Evolutionary conservation across 176 grass and related monocot genomes (phyloP).

Genomic region (Secale cereale): DNA sequence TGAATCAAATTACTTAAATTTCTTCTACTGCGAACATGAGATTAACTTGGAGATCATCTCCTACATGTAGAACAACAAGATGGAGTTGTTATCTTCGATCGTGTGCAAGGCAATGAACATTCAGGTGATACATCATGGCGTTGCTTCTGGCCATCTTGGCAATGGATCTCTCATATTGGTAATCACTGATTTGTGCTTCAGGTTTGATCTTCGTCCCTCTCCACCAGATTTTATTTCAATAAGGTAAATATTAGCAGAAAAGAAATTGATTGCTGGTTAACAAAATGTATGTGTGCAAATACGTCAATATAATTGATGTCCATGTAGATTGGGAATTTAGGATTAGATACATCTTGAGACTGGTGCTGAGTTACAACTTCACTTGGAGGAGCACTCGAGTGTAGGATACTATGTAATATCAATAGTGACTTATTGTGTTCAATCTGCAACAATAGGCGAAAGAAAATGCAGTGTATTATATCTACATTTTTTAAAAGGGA

Average conservation of each 20-base stretch:
- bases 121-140: constrained; percentile 65
- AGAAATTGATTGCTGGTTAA: too few relatives aligned
- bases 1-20: neutral
- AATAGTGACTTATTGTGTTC: neutral
- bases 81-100: constrained; percentile 85
- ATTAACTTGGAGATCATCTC: neutral
- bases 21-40: neutral
- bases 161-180: constrained; percentile 79
- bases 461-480: neutral
- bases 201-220: too few relatives aligned
- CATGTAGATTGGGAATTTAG: too few relatives aligned
- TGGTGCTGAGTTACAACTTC: too few relatives aligned
- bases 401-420: neutral
- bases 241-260: too few relatives aligned
- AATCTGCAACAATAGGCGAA: neutral
- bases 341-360: too few relatives aligned
- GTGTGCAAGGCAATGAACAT: constrained; percentile 70
- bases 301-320: too few relatives aligned
- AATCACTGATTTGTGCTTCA: neutral
- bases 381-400: neutral
- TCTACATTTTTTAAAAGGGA: neutral
- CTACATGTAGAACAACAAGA: constrained; percentile 72
- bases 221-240: too few relatives aligned
- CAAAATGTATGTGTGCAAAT: too few relatives aligned
- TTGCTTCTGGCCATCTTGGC: constrained; percentile 49